phyloP scores from a whole-genome alignment of 352 stramenopile species.

The Halophytophthora batemanensis region DNA sequence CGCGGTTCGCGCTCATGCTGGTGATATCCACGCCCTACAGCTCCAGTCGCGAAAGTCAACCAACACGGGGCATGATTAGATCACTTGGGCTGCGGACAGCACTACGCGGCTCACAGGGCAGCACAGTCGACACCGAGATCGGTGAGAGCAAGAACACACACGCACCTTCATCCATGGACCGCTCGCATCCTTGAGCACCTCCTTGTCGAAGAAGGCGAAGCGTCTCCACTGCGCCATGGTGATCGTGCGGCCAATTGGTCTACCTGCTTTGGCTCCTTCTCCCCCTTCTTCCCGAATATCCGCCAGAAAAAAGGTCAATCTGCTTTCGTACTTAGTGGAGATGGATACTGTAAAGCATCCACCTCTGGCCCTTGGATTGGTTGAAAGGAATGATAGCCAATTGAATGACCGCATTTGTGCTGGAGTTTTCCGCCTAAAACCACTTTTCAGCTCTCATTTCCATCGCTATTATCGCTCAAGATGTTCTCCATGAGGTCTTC shows the following conservation, averaged over 20 bases:
- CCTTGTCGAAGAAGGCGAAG: slow-evolving; percentile 89
- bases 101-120: slow-evolving; percentile 10
- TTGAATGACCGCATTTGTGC: too few species aligned
- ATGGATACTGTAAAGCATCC: neutral
- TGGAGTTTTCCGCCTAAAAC: too few species aligned
- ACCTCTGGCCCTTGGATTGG: neutral
- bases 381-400: too few species aligned
- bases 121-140: neutral
- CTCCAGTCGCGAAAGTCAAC: neutral
- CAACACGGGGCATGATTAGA: neutral
- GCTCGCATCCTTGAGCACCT: slow-evolving; percentile 80
- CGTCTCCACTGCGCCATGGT: slow-evolving; percentile 88
- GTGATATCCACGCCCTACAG: slow-evolving; percentile 82
- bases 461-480: slow-evolving; percentile 11
- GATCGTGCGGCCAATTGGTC: slow-evolving; percentile 2
- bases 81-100: neutral
- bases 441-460: too few species aligned
- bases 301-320: slow-evolving; percentile 21
- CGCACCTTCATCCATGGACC: slow-evolving; percentile 83
- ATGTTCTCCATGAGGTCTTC: slow-evolving; percentile 72
- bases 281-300: slow-evolving; percentile 8
- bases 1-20: slow-evolving; percentile 83
- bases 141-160: slow-evolving; percentile 1
- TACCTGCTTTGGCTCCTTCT: slow-evolving; percentile 9
- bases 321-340: slow-evolving; percentile 9